Evolutionary conservation across 805 yeast species (phyloP), one percentile per base, ranked within the genome.

Genomic region (Pichia occidentalis): DNA sequence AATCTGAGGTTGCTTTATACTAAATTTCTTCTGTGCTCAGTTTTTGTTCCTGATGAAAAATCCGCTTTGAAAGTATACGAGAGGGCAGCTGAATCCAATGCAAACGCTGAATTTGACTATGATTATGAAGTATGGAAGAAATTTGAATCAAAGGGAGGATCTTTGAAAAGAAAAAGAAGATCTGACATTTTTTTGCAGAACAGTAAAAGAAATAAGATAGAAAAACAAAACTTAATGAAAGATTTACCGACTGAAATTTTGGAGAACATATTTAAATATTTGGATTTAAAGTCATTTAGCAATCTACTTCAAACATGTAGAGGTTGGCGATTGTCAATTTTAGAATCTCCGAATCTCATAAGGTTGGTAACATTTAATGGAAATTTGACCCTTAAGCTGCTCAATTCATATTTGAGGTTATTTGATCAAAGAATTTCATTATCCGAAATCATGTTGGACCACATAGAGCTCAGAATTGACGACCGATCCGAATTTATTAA

Each of bases 191-290:
- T 26, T 10, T 32, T 28, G 21, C 35, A n/a, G n/a, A n/a, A n/a
- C n/a, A n/a, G n/a, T n/a, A n/a, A 38, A 22, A 36, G 14, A 17
- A 29, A 29, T 36, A 23, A 7, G 19, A 34, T 20, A 25, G 29
- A 16, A 20, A 23, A 14, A 30, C 45, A 17, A 28, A 43, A 38
- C 18, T 24, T 42, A 14, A 26, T 37, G 13, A 36, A 39, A 21
- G 32, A 32, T 5, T 18, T 42, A 21, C 48, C 46, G 6, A 21
- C 35, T 8, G 44, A 45, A 35, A 20, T 45, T 16, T 21, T 42
- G 2, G 10, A 25, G 11, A 29, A 34, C 4, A 42, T 40, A 14
- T 35, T 45, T 38, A 23, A 21, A 11, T 18, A 29, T 1, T 29
- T 45, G 20, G 37, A 37, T 13, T 28, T 27, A n/a, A 20, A 16